phyloP scores from a whole-genome alignment of 2,329 filamentous ascomycete genomes.

The Lasiodiplodia citricola region DNA sequence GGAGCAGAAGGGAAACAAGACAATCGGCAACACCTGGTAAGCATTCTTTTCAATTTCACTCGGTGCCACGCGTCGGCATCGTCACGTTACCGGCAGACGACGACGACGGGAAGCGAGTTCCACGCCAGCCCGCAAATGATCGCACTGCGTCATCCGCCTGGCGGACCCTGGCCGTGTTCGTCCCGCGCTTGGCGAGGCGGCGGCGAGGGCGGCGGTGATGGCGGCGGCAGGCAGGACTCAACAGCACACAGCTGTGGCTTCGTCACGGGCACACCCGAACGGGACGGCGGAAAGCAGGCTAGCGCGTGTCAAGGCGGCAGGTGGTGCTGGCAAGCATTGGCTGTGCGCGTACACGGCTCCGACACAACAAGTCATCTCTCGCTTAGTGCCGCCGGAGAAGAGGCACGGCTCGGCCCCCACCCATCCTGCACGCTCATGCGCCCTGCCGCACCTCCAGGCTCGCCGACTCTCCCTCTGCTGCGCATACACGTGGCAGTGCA shows the following conservation, averaged over 20 bases:
- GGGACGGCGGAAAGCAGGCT: conserved; percentile 11
- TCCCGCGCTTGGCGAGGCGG: conserved; percentile 10
- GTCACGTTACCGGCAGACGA: conserved; percentile 21
- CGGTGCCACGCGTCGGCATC: not conserved
- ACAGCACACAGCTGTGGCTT: conserved; percentile 16
- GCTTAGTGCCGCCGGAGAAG: conserved; percentile 23
- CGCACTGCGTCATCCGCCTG: conserved; percentile 10
- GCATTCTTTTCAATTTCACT: conserved; percentile 47
- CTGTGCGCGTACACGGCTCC: not conserved
- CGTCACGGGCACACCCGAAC: conserved; percentile 22
- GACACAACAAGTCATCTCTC: conserved; percentile 6
- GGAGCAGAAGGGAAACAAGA: conserved; percentile 87
- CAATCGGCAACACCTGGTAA: conserved; percentile 92
- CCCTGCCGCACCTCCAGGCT: not conserved
- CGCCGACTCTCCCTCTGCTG: conserved; percentile 2
- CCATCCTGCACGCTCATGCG: not conserved
- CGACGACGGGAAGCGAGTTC: conserved; percentile 2
- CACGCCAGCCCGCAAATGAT: conserved; percentile 12
- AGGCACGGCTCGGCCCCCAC: conserved; percentile 27
- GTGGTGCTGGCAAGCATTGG: conserved; percentile 17
- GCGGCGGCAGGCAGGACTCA: conserved; percentile 7
- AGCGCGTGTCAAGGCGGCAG: conserved; percentile 21
- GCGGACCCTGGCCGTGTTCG: conserved; percentile 21
- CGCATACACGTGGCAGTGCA: conserved; percentile 30
- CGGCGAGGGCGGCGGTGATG: conserved; percentile 4